Evolutionary conservation across 2,329 filamentous ascomycete species (phyloP).

Genomic region (Claviceps paspali): DNA sequence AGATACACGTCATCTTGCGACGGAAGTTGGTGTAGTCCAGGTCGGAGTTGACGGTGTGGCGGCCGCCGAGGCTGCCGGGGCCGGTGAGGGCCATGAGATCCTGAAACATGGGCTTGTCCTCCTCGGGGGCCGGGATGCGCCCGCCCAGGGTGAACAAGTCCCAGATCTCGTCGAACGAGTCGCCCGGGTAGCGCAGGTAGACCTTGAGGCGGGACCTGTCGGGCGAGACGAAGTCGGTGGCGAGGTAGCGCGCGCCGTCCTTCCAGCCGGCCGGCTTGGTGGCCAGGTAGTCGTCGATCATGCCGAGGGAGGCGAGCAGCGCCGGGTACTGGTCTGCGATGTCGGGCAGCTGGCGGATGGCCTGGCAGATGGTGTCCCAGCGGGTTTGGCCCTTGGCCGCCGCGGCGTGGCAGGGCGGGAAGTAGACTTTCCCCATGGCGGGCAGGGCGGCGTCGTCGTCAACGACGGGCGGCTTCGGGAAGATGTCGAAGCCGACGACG

Average conservation of each 20-base stretch:
- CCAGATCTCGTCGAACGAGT: background rate
- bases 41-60: background rate
- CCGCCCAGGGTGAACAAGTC: background rate
- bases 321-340: background rate
- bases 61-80: background rate
- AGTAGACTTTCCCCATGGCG: background rate
- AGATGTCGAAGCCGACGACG: background rate
- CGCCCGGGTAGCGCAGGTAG: background rate
- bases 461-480: background rate
- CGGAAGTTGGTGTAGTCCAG: background rate
- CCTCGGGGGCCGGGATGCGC: background rate
- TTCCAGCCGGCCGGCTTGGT: background rate
- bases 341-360: background rate
- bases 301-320: background rate
- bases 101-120: background rate
- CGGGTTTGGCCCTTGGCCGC: background rate
- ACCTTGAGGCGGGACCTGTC: background rate
- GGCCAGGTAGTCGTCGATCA: background rate
- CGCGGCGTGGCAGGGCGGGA: background rate
- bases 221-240: background rate
- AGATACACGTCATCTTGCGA: background rate
- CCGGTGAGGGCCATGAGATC: conserved; percentile 1
- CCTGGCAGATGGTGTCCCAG: background rate
- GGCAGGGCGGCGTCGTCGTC: background rate
- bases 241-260: background rate